Evolutionary conservation across 257 asterid species (phyloP), one percentile per base, ranked within the genome.

Genomic region (Nicotiana knightiana): DNA sequence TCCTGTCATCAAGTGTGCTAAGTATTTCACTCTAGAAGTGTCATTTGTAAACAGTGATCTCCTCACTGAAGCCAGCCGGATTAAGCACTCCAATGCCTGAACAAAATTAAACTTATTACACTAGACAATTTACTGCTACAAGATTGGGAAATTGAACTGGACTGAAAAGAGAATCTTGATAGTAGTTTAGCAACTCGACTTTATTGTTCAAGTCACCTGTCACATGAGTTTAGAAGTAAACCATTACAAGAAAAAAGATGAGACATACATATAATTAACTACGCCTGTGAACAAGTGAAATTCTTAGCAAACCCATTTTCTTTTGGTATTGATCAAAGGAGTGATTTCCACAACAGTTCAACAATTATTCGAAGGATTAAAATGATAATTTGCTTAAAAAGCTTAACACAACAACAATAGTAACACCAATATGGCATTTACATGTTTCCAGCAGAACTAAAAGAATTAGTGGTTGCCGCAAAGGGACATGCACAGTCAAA

Each of bases 11-110:
- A 96, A 90, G 89, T 88, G 98, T 87, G 91, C 96, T 91, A 96
- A 86, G 88, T 88, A 96, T 89, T 90, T 94, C 83, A 98, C 91
- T 61, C 98, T 97, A 84, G 96, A 86, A 58, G 91, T 88, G 81
- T 96, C 98, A 87, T 88, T 92, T 83, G 97, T 90, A 85, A 96
- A 96, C 81, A 96, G 90, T 82, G 99, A 96, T 70, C 99, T 98
- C 64, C 99, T 90, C 54, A 94, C 97, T 46, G 99, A 96, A 86
- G 97, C 98, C 85, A 96, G 82, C 65, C 99, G 89, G 39, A 96
- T 97, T 87, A 96, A 88, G 90, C 99, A 96, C 88, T 96, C 99
- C 87, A 96, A 88, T 67, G 98, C 92, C 99, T 96, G 87, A 79
- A 76, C 43, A 79, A 83, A 30, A 59, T 30, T 51, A 26, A 75